phyloP scores from a whole-genome alignment of 1,284 basidiomycete genomes.

The Naganishia albida region DNA sequence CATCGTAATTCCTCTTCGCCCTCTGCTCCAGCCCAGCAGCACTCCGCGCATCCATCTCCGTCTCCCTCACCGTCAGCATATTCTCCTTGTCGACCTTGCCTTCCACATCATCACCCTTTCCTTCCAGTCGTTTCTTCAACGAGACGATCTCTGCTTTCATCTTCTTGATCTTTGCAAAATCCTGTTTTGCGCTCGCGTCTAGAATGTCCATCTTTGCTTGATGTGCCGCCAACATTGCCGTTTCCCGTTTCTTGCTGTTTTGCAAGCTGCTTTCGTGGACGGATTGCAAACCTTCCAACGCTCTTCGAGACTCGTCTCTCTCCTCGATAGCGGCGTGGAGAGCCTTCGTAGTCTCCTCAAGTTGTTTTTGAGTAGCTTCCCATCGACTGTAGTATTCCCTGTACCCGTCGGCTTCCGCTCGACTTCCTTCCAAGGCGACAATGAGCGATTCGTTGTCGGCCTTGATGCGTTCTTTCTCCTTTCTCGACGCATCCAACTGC shows the following conservation, averaged over 20 bases:
- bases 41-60: background rate
- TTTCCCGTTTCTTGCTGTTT: background rate
- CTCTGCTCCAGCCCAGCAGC: background rate
- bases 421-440: background rate
- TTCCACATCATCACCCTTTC: background rate
- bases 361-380: background rate
- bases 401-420: background rate
- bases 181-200: background rate
- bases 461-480: background rate
- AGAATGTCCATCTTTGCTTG: background rate
- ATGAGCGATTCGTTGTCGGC: background rate
- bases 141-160: slow-evolving; percentile 13
- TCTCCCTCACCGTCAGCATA: background rate
- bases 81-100: background rate
- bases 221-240: background rate
- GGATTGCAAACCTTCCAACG: background rate
- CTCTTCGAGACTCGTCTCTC: background rate
- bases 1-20: background rate
- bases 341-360: background rate
- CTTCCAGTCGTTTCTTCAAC: slow-evolving; percentile 6
- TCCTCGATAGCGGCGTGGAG: background rate
- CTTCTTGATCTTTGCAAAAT: background rate
- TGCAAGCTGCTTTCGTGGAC: background rate
- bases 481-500: background rate
- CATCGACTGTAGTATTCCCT: slow-evolving; percentile 4